Evolutionary conservation across 768 basidiomycete genomes (phyloP), one percentile per base, ranked within the genome.

Genomic region (Plicaturopsis crispa): DNA sequence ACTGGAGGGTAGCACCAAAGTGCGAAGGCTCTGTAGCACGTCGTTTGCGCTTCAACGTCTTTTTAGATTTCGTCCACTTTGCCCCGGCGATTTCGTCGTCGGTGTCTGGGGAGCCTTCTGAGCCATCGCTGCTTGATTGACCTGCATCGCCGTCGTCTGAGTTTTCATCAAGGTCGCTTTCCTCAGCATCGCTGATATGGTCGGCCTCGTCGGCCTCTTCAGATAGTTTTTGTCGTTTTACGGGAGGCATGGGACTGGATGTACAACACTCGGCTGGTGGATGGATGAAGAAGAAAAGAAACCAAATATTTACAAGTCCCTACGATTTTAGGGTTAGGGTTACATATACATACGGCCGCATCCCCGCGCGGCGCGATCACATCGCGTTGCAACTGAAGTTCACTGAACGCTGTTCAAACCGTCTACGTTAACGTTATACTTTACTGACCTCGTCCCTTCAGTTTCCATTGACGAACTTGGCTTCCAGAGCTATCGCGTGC

Each of bases 41-140:
- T 22, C 83, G 72, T 69, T 89, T 91, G 49, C 88, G 74, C 58
- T 91, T 91, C 37, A 74, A 60, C 0, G 87, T 91, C 57, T 87
- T 81, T 40, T 72, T 78, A 12, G 87, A 89, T 57, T 88, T 89
- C 52, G 61, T 54, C 31, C 55, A 60, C 48, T 75, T 72, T 36
- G 72, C 54, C 3, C 60, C 62, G 12, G 67, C 68, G 35, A 85
- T 75, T 52, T 86, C 81, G 47, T 82, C 80, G 6, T 75, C 78
- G 14, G 77, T 80, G 48, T 79, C 70, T 14, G 55, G 54, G 14
- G 60, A 63, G 24, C 44, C 50, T 33, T 54, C 49, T n/a, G n/a
- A n/a, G 44, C 46, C 50, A 6, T 55, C 49, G 41, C 41, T 48
- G 10, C 36, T 38, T 16, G 49, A 51, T 20, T 40, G 40, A 11